Evolutionary conservation across 169 alveolate species (phyloP).

Genomic region (Eimeria maxima): DNA sequence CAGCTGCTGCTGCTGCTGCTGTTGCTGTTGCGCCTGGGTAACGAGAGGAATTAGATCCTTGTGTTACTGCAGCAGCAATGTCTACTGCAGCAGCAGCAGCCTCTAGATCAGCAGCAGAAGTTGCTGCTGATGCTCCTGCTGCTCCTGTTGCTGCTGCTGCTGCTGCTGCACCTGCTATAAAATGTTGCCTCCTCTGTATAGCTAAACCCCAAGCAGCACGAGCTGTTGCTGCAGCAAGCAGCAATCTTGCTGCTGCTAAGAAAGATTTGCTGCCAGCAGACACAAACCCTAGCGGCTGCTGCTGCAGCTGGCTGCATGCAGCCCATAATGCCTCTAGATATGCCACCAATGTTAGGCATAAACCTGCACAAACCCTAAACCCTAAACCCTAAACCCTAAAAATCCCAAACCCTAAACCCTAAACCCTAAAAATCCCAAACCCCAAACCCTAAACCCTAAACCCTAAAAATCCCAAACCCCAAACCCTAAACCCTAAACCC

Average conservation of each 20-base stretch:
- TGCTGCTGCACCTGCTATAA: neutral
- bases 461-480: neutral
- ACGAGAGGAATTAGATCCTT: no score
- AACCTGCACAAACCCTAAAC: neutral
- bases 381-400: no score
- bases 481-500: no score
- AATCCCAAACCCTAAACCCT: no score
- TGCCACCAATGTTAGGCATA: neutral
- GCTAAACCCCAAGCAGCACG: conserved; percentile 5
- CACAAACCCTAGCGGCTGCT: neutral
- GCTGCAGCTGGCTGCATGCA: neutral
- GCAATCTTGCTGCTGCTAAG: neutral
- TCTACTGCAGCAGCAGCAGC: no score
- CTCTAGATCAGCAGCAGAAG: no score
- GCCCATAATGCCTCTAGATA: conserved; percentile 1
- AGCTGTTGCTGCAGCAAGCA: conserved; percentile 16
- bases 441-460: conserved; percentile 33
- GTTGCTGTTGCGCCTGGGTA: no score
- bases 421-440: neutral
- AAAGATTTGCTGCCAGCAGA: neutral
- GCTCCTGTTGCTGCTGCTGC: conserved; percentile 42
- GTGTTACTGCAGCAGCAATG: no score
- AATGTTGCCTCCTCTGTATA: neutral
- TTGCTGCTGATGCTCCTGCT: no score
- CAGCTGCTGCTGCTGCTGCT: no score